These are phyloP conservation scores for Paramecium tetraurelia DNA, from an alignment of 73 alveolate genomes.

Conservation along the genomic window DNA sequence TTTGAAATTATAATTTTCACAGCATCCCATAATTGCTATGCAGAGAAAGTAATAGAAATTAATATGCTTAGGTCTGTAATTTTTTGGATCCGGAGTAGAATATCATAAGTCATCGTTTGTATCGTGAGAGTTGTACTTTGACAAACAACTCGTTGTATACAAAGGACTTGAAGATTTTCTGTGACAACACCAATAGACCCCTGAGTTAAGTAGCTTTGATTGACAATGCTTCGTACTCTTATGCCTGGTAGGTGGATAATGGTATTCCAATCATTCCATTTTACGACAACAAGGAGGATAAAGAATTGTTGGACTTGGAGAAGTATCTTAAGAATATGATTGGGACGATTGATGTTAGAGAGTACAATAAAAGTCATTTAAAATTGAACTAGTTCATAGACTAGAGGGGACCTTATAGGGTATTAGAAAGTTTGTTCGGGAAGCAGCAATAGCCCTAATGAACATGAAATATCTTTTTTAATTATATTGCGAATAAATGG, in stretches of 20 bases:
- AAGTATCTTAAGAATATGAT: constrained; percentile 9
- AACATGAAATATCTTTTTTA: neutral
- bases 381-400: neutral
- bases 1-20: constrained; percentile 88
- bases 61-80: constrained; percentile 69
- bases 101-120: constrained; percentile 77
- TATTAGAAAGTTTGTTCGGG: constrained; percentile 1
- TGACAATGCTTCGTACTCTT: constrained; percentile 91
- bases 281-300: constrained; percentile 78
- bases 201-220: constrained; percentile 70
- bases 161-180: constrained; percentile 88
- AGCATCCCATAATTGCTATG: constrained; percentile 94
- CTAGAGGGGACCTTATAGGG: constrained; percentile 18
- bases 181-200: constrained; percentile 76
- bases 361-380: neutral
- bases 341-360: constrained; percentile 22
- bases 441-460: neutral
- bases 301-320: constrained; percentile 39
- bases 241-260: constrained; percentile 77
- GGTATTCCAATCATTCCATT: constrained; percentile 85
- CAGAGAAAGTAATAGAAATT: constrained; percentile 72
- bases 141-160: constrained; percentile 87
- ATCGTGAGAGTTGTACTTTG: constrained; percentile 87
- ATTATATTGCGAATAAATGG: neutral
- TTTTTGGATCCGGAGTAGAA: constrained; percentile 87